Base-by-base conservation (phyloP, 495 filamentous ascomycete genomes). In the Neurospora hispaniola region DNA sequence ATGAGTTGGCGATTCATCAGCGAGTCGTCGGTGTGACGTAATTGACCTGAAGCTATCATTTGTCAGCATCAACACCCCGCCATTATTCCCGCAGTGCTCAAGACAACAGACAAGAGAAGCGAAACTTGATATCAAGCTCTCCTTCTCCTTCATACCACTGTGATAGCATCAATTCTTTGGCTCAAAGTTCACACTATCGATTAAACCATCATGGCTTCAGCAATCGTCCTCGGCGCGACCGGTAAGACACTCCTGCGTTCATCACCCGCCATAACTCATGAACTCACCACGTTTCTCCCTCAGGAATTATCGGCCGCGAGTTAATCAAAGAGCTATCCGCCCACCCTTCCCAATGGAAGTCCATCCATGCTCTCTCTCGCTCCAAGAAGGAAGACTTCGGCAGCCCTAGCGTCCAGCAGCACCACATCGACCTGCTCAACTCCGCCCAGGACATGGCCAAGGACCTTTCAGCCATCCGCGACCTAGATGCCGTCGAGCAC, bases 231-330 rank as follows among this genome's bases (percentile, higher is more conserved):
- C 5, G 74, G 76, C 35, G 76, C 76, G 42, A 78, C 76, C 38
- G 75, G 76, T 78, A 43, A 71, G 71, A 44, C 2, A 48, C 14
- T 27, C 14, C 20, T 41, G 8, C 27, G 9, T 20, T 40, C 14
- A 8, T 39, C 69, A 41, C 66, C 38, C 18, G 0, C 23, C 4
- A n/a, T 16, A 35, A 70, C n/a, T 4, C 27, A 14, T 27, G 68
- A 44, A 41, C 35, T 70, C 43, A 73, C 44, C 27, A 16, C 27
- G 14, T 31, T 54, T 23, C 14, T 70, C 42, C 41, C 11, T 12
- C 23, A 80, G 86, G 84, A 39, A 87, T 88, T 54, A 81, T 81
- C 18, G 86, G 86, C 16, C 80, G 81, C 27, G 85, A 82, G 35
- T 83, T 87, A 35, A 80, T 86, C 38, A 78, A 78, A 44, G 80